A percentile compares a stretch with the other conserved stretches of the same genome.
Evolutionary conservation across 768 basidiomycete genomes (phyloP).

Genomic region (Gloeostereum incarnatum): DNA sequence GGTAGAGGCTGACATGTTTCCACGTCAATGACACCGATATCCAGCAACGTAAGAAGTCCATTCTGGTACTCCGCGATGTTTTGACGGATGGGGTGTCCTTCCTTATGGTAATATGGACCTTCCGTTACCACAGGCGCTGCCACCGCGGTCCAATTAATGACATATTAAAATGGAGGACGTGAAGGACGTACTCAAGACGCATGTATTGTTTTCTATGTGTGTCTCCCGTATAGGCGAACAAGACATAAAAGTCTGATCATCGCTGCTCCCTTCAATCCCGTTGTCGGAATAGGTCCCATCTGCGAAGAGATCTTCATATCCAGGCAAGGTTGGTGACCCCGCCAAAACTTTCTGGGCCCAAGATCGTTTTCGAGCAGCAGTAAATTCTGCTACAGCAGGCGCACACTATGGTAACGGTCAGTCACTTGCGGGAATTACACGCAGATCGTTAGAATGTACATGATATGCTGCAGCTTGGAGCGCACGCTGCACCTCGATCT

Average conservation of each 20-base stretch:
- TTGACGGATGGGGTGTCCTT: constrained; percentile 40
- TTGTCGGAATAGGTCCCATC: constrained; percentile 22
- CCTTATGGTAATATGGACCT: constrained; percentile 43
- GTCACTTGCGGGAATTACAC: not conserved
- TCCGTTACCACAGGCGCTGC: constrained; percentile 41
- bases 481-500: constrained; percentile 36
- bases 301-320: constrained; percentile 33
- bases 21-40: constrained; percentile 50
- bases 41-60: constrained; percentile 35
- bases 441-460: constrained; percentile 19
- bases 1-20: constrained; percentile 46
- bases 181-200: constrained; percentile 27
- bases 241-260: constrained; percentile 25
- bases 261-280: constrained; percentile 9
- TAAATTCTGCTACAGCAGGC: constrained; percentile 41
- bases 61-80: constrained; percentile 47
- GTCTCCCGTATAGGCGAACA: constrained; percentile 38
- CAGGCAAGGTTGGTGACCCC: constrained; percentile 26
- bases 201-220: constrained; percentile 44
- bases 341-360: constrained; percentile 35
- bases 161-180: not conserved
- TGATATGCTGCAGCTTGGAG: constrained; percentile 45
- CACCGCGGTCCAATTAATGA: not conserved
- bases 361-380: constrained; percentile 35
- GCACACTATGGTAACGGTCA: constrained; percentile 28